phyloP scores from a whole-genome alignment of 192 early-diverging fungal species.

The Neocallimastix lanati region DNA sequence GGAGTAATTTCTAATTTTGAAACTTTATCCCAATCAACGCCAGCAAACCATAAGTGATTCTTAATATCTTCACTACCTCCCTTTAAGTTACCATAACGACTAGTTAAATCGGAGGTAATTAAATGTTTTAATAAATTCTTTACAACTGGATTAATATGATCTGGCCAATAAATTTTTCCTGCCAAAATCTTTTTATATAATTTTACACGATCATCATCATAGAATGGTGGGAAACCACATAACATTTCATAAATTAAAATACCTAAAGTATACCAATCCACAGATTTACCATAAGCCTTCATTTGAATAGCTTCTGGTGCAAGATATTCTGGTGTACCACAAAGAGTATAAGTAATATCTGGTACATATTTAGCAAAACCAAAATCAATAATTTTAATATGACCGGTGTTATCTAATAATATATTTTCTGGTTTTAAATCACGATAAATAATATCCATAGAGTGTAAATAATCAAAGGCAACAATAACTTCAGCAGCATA shows the following conservation, averaged over 20 bases:
- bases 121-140: neutral
- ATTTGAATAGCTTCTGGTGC: constrained; percentile 1
- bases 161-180: neutral
- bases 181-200: neutral
- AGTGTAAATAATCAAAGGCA: neutral
- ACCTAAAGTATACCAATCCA: constrained; percentile 1
- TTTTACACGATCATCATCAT: neutral
- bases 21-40: constrained; percentile 1
- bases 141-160: neutral
- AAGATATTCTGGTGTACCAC: constrained; percentile 2
- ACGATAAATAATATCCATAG: neutral
- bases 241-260: constrained; percentile 1
- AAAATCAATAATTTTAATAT: neutral
- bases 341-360: neutral
- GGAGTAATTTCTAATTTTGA: neutral
- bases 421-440: constrained; percentile 24
- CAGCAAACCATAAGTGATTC: constrained; percentile 3
- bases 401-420: neutral
- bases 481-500: neutral
- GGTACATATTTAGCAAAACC: neutral
- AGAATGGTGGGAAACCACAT: constrained; percentile 1
- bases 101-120: neutral
- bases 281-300: constrained; percentile 1
- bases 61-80: constrained; percentile 7
- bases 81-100: constrained; percentile 6